Base-by-base conservation (phyloP, 1,284 basidiomycete genomes). In the Ceratobasidium sp. region DNA sequence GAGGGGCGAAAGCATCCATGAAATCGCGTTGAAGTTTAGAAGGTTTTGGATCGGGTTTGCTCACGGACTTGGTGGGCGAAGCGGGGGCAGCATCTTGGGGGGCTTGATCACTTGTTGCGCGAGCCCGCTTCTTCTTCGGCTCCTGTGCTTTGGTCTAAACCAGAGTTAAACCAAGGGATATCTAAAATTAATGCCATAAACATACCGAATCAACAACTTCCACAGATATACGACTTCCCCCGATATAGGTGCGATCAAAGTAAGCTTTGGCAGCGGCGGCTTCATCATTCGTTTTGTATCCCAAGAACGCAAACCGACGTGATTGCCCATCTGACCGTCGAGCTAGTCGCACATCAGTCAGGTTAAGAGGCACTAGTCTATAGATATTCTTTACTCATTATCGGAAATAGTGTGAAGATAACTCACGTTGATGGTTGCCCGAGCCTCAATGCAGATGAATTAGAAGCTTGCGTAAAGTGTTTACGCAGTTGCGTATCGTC, bases 271-370 rank as follows among this genome's bases (percentile, higher is more conserved):
- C 95, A 16, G 86, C 86, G 13, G 83, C 77, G 0, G 97, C 97
- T 77, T 98, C 93, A 13, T 87, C 85, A 46, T 92, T 87, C 0
- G 89, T 88, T 81, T 93, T 94, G 85, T 90, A 98, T 0, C 97
- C 97, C 7, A 98, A 87, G 80, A 98, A 99, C 0, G 92, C 97
- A 80, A 99, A 97, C 43, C 94, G 86, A 4, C 97, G 87, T 2
- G 92, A 92, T 0, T 89, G 91, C 0, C 95, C 95, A 80, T 95
- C 81, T 9, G 77, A 86, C 0, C 84, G 84, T 80, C 93, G 93
- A 8, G 96, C 90, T 72, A 98, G 87, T 82, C 94, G 94, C 69
- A 92, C 87, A 83, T 98, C 97, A 4, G 97, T 99, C 74, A 98
- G 27, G 46, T 72, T 72, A 27, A 72, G 69, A 87, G 43, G 81